phyloP scores from a whole-genome alignment of 1,139 yeast genomes.

The Blastobotrys malaysiensis region DNA sequence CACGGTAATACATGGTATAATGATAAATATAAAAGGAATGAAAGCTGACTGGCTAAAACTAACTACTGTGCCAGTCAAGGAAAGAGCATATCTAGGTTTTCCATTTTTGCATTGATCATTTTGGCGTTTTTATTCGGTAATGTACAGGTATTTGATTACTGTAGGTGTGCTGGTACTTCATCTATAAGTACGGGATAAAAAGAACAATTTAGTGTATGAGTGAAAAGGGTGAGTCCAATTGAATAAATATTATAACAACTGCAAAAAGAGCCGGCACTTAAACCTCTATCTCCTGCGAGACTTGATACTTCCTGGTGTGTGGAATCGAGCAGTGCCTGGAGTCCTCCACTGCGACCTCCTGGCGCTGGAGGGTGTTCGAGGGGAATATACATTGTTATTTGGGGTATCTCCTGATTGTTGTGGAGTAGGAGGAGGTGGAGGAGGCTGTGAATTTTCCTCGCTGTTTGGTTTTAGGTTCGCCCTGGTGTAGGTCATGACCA shows the following conservation, averaged over 20 bases:
- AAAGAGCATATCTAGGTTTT: too few species aligned
- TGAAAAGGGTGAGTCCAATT: not conserved
- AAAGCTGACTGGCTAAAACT: too few species aligned
- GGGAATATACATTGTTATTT: not conserved
- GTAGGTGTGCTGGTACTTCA: too few species aligned
- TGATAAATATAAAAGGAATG: too few species aligned
- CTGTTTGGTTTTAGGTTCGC: slow-evolving; percentile 11
- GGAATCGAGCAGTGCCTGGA: not conserved
- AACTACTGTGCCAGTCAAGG: too few species aligned
- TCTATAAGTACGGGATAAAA: not conserved
- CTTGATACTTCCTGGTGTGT: not conserved
- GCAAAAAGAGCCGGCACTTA: not conserved
- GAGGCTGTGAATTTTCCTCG: slow-evolving; percentile 1
- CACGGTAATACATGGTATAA: not conserved
- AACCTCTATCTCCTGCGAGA: not conserved
- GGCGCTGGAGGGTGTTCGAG: not conserved
- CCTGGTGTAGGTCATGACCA: slow-evolving; percentile 9
- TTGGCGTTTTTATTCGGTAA: too few species aligned
- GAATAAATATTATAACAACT: slow-evolving; percentile 4
- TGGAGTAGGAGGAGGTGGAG: too few species aligned
- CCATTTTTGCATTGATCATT: too few species aligned
- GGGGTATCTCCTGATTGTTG: too few species aligned
- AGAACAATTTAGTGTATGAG: too few species aligned
- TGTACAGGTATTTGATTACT: too few species aligned
- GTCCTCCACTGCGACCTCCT: not conserved